Evolutionary conservation across 257 asterid species (phyloP), one percentile per base, ranked within the genome.

Genomic region (Capsicum baccatum): DNA sequence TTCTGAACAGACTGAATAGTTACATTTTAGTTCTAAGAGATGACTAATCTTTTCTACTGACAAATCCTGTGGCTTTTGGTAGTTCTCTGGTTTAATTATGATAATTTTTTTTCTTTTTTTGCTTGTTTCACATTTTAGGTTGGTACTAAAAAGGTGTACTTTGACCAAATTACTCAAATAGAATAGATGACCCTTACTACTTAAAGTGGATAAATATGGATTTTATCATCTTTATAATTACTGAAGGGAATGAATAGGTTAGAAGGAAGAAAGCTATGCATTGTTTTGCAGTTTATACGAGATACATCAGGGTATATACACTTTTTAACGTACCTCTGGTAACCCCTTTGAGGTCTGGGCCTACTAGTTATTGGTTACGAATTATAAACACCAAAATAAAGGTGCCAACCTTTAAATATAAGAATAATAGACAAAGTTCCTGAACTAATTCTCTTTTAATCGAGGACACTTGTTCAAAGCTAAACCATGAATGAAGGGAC

Each of bases 51-150:
- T 74, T 74, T 33, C 81, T 21, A 21, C 9, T 50, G 81, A 50
- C 47, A 74, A 50, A 21, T 50, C 14, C n/a, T 74, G 14, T 21
- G 12, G 59, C 62, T 15, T 74, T 74, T 48, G 60, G 59, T 19
- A 19, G 42, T 73, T 73, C 80, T 19, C 1, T 71, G n/a, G 80
- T 47, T 71, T 71, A 47, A 71, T 71, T 39, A 47, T 47, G 55
- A 71, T n/a, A 10, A 0, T 70, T 16, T n/a, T n/a, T 0, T 15
- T 21, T 3, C 14, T 0, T 3, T 13, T n/a, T 2, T 47, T 47
- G 39, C n/a, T 21, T 39, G 2, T n/a, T 71, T 71, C 58, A 71
- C 58, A n/a, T 19, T 2, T 71, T 44, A 17, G 17, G 39, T 47
- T 19, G 56, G 15, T 47, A 16, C 6, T 15, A 5, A 3, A 69